phyloP scores from a whole-genome alignment of 768 basidiomycete species.

The Tylopilus cervinicoccineus region DNA sequence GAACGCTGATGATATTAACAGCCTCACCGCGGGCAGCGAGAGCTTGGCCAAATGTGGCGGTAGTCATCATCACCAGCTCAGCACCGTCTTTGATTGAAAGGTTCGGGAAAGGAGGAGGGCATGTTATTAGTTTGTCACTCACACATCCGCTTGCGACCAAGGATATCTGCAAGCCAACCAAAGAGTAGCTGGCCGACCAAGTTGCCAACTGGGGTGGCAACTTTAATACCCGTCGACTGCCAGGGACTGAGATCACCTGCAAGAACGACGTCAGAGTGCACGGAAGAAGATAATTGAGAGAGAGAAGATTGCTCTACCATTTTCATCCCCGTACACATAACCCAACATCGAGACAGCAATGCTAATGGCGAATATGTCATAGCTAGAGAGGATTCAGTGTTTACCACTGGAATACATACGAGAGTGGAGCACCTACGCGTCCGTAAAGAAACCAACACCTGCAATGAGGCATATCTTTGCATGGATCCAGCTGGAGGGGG shows the following conservation, averaged over 20 bases:
- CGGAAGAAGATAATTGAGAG: background rate
- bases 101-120: background rate
- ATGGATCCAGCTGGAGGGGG: conserved; percentile 67
- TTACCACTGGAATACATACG: background rate
- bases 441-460: conserved; percentile 89
- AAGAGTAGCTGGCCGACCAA: conserved; percentile 71
- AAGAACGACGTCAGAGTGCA: background rate
- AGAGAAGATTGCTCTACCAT: conserved; percentile 3
- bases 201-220: conserved; percentile 70
- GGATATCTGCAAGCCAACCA: conserved; percentile 69
- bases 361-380: conserved; percentile 87
- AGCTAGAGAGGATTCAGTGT: conserved; percentile 29
- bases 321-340: conserved; percentile 60
- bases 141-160: conserved; percentile 81
- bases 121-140: conserved; percentile 28
- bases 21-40: conserved; percentile 60
- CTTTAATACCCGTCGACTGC: conserved; percentile 76
- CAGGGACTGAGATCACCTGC: conserved; percentile 40
- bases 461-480: conserved; percentile 64
- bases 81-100: conserved; percentile 37
- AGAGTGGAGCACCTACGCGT: conserved; percentile 46
- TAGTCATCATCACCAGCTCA: conserved; percentile 69
- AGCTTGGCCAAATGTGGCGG: conserved; percentile 76
- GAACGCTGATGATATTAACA: conserved; percentile 61
- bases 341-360: conserved; percentile 82